Base-by-base conservation (phyloP, 1,284 basidiomycete genomes). In the Leccinum brunneo-olivaceum region DNA sequence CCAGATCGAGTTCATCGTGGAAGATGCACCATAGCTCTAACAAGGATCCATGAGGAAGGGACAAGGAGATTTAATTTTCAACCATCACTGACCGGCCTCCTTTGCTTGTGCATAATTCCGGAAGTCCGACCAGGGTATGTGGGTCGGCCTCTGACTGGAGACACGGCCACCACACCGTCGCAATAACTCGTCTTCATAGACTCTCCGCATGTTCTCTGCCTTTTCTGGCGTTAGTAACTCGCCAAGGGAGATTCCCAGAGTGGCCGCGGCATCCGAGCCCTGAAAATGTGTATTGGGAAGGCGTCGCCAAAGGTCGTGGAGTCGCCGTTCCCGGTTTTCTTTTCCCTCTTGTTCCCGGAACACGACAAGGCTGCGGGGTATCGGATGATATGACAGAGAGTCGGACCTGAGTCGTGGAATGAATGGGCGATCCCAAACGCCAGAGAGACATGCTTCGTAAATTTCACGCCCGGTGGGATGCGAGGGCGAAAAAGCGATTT, bases 1-100 rank as follows among this genome's bases (percentile, higher is more conserved):
- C 90, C 46, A 88, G 69, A 66, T 94, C 91, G 29, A 94, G 74
- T 53, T 91, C 82, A 52, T 87, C 78, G 56, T 92, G 89, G 63
- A 95, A 94, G 47, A 91, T 82, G 43, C 78, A 72, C 91, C 92
- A 94, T 35, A 94, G 71, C 64, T 94, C 89, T 83, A 57, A 50
- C 48, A 64, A 52, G 54, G 60, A 44, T 57, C 48, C 34, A 28
- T 57, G 36, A 57, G 47, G 18, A 43, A 44, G 41, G 40, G 49
- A 51, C 35, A 41, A 41, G 23, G 39, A 38, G 29, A 56, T 33
- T 47, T 50, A 44, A 55, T 49, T 49, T 44, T 44, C 37, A 47
- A 32, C 32, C 43, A 39, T 47, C 44, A 74, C 79, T 57, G 56
- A 84, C 86, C 86, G 45, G 71, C 73, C 71, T 90, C 88, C 64